Evolutionary conservation across 306 rosid species (phyloP).

Genomic region (Senna tora): DNA sequence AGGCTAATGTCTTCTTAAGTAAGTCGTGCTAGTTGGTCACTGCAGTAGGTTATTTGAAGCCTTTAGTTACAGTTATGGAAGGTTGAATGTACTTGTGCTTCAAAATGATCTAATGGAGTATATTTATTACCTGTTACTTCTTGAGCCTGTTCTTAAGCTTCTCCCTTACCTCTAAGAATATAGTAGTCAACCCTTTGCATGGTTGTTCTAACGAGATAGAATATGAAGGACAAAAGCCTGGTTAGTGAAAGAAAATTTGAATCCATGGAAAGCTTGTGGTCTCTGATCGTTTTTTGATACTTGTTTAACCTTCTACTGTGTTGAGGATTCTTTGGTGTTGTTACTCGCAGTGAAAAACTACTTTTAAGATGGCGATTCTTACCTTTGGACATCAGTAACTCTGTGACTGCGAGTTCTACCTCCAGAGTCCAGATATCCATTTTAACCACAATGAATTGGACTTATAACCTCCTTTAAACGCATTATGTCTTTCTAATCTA

Average conservation of each 20-base stretch:
- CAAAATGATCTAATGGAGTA: conserved; percentile 9
- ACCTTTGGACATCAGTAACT: conserved; percentile 1
- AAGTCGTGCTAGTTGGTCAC: background rate
- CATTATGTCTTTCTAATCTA: conserved; percentile 10
- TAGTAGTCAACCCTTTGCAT: background rate
- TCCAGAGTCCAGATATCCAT: conserved; percentile 12
- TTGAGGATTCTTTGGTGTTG: background rate
- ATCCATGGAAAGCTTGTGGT: background rate
- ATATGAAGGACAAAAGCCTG: background rate
- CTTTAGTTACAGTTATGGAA: background rate
- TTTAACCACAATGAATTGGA: conserved; percentile 10
- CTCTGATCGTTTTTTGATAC: conserved; percentile 24
- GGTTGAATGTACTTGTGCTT: background rate
- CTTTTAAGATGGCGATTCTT: conserved; percentile 19
- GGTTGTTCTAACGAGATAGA: conserved; percentile 1
- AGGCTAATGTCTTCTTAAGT: background rate
- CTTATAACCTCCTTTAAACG: background rate
- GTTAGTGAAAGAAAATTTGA: background rate
- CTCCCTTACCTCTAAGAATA: background rate
- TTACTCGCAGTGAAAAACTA: background rate
- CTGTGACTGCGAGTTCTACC: background rate
- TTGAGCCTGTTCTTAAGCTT: background rate
- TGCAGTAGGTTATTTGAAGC: background rate
- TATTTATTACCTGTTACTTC: conserved; percentile 17
- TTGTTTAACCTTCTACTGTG: background rate